phyloP scores from a whole-genome alignment of 768 basidiomycete genomes.

The Asterophora lycoperdoides region DNA sequence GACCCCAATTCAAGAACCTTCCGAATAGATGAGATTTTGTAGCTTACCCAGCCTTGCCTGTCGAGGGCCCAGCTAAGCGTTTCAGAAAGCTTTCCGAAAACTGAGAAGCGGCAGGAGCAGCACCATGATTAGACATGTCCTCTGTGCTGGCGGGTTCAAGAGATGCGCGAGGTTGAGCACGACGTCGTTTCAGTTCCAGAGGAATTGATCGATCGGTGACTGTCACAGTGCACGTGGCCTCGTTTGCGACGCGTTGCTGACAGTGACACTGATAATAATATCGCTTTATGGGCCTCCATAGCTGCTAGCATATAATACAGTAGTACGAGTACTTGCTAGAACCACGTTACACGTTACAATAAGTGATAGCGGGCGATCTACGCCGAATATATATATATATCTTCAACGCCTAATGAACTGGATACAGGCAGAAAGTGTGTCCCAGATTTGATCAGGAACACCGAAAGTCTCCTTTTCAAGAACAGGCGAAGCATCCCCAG shows the following conservation, averaged over 20 bases:
- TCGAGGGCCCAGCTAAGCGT: conserved; percentile 84
- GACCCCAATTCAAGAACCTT: neutral
- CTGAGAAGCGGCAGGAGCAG: conserved; percentile 41
- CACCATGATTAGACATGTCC: neutral
- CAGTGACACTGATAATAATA: no score
- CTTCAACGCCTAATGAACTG: conserved; percentile 13
- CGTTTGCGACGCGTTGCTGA: no score
- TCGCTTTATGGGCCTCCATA: no score
- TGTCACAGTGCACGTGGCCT: no score
- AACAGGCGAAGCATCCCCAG: neutral
- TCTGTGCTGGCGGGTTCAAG: neutral
- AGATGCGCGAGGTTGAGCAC: neutral
- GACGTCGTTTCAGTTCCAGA: no score
- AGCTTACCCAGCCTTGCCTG: conserved; percentile 79
- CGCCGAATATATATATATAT: no score
- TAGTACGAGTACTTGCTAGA: no score
- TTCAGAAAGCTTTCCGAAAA: conserved; percentile 67
- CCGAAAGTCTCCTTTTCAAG: neutral
- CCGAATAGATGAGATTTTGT: neutral
- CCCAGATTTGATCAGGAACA: conserved; percentile 25
- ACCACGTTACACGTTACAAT: no score
- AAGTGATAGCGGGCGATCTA: no score
- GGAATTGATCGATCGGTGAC: no score
- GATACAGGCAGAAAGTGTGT: conserved; percentile 26
- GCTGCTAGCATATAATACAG: no score